Percentiles rank a stretch among this genome's conserved stretches.
Conservation (phyloP, 2,329 filamentous ascomycete genomes). For the Diaporthe nobilis region DNA sequence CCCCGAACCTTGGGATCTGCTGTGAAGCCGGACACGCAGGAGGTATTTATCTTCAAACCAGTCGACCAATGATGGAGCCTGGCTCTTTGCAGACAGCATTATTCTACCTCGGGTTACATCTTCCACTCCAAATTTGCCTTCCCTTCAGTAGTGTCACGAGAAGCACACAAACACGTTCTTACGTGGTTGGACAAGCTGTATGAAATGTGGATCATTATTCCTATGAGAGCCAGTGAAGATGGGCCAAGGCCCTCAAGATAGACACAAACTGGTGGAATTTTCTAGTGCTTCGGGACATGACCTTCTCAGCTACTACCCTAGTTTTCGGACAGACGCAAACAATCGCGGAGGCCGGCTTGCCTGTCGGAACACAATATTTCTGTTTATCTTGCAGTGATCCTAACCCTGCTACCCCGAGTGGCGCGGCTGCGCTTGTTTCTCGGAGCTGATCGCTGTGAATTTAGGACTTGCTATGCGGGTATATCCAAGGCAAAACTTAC, state of each 20-base stretch:
- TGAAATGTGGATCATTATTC: no score
- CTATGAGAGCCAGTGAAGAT: no score
- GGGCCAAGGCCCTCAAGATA: background rate
- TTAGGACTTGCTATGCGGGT: no score
- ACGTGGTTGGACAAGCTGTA: background rate
- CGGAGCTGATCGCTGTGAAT: background rate
- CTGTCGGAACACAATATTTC: no score
- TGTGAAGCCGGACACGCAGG: no score
- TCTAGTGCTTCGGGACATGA: no score
- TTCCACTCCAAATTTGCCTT: background rate
- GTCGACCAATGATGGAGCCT: no score
- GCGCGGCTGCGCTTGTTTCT: background rate
- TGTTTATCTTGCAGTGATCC: background rate
- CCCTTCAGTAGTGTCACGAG: background rate
- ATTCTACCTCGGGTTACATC: background rate
- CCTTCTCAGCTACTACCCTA: no score
- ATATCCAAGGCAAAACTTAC: background rate
- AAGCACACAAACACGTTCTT: background rate
- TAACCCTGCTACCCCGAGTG: background rate
- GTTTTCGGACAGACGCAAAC: no score
- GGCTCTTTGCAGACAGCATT: background rate
- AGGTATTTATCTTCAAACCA: background rate
- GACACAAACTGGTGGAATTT: background rate
- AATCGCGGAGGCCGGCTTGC: no score
- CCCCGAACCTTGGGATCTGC: background rate